A percentile compares a stretch with the other conserved stretches of the same genome.
phyloP scores from a whole-genome alignment of 2,329 filamentous ascomycete genomes.

The Daldinia sp. region DNA sequence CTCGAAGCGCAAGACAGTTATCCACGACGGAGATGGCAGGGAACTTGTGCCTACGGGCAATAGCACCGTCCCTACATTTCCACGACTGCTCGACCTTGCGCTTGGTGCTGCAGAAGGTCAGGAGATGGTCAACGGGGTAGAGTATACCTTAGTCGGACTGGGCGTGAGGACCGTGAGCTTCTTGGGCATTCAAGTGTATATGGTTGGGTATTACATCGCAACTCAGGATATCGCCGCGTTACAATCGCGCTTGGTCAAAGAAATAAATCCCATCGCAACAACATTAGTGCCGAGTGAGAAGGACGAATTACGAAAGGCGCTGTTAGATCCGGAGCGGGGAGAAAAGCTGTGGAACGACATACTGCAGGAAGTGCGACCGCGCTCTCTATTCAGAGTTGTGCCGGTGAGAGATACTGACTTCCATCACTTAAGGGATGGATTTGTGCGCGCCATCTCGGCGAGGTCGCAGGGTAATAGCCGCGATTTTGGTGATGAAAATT shows the following conservation, averaged over 20 bases:
- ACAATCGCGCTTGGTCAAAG: conserved; percentile 80
- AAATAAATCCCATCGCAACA: conserved; percentile 81
- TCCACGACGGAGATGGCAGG: conserved; percentile 75
- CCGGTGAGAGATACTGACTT: conserved; percentile 97
- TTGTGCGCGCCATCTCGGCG: conserved; percentile 85
- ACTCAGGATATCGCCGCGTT: conserved; percentile 84
- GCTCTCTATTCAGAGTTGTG: conserved; percentile 84
- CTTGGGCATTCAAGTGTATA: conserved; percentile 90
- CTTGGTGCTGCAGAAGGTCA: conserved; percentile 47
- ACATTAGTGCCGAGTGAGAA: conserved; percentile 87
- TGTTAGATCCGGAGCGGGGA: conserved; percentile 77
- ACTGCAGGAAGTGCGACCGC: conserved; percentile 73
- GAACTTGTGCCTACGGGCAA: conserved; percentile 87
- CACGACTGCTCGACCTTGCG: conserved; percentile 74
- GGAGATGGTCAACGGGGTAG: conserved; percentile 59
- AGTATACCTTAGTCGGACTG: conserved; percentile 90
- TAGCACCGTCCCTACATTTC: conserved; percentile 82
- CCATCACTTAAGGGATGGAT: conserved; percentile 89
- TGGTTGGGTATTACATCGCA: conserved; percentile 91
- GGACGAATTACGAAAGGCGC: conserved; percentile 73
- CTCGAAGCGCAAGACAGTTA: conserved; percentile 67
- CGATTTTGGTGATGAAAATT: conserved; percentile 76
- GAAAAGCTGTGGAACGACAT: conserved; percentile 81
- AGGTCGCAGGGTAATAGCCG: conserved; percentile 71
- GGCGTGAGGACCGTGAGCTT: conserved; percentile 93